Evolutionary conservation across 2,329 filamentous ascomycete species (phyloP).

Genomic region (Kalmusia sp.): DNA sequence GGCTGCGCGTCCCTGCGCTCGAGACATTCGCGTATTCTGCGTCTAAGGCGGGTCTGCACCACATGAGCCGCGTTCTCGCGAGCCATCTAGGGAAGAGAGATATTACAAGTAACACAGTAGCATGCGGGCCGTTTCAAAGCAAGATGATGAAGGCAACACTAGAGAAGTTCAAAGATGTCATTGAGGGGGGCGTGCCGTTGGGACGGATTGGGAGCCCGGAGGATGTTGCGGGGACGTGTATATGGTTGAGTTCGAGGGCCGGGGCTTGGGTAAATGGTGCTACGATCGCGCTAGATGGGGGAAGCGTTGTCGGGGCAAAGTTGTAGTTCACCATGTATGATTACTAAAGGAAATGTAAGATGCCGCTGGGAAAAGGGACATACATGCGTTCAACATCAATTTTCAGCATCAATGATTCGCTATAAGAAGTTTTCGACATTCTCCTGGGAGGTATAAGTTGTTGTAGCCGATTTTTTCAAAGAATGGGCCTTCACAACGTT

Average conservation of each 20-base stretch:
- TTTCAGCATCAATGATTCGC: too few species aligned
- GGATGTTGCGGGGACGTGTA: constrained; percentile 74
- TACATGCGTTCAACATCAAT: too few species aligned
- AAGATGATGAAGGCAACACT: constrained; percentile 78
- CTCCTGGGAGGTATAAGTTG: too few species aligned
- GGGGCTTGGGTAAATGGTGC: constrained; percentile 58
- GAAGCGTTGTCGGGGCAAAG: constrained; percentile 46
- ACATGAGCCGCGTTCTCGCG: constrained; percentile 70
- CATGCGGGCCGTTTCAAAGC: constrained; percentile 74
- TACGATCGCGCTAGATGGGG: constrained; percentile 52
- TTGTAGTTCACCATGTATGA: too few species aligned
- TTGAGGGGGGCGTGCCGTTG: constrained; percentile 68
- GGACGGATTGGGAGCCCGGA: constrained; percentile 70
- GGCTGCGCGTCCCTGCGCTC: constrained; percentile 64
- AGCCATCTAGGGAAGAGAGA: constrained; percentile 65
- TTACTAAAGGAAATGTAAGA: too few species aligned
- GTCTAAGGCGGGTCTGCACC: constrained; percentile 69
- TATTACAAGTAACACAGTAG: constrained; percentile 72
- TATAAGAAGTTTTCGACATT: too few species aligned
- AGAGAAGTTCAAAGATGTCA: constrained; percentile 62
- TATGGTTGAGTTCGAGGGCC: constrained; percentile 73
- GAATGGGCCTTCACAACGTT: too few species aligned
- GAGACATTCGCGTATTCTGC: constrained; percentile 67
- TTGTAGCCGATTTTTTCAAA: too few species aligned
- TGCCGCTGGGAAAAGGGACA: too few species aligned